These are phyloP conservation scores for Trichoderma sp. DNA, from an alignment of 2,329 filamentous ascomycete genomes.

Conservation along the genomic window DNA sequence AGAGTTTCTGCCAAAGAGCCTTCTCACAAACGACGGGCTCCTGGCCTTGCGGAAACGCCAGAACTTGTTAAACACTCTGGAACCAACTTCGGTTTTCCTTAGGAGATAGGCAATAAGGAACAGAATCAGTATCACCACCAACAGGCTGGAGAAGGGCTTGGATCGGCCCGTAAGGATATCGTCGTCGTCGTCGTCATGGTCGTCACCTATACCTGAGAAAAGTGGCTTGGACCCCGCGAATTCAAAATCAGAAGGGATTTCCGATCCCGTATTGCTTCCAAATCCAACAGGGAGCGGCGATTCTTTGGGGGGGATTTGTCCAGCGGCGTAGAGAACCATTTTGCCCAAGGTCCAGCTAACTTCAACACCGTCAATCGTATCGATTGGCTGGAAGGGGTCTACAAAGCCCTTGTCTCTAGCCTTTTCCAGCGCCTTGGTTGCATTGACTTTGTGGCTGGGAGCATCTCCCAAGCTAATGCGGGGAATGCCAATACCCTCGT, in stretches of 20 bases:
- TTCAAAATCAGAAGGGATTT: slow-evolving; percentile 78
- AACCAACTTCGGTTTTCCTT: slow-evolving; percentile 75
- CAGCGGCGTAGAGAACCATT: slow-evolving; percentile 92
- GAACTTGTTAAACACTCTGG: slow-evolving; percentile 38
- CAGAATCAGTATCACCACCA: slow-evolving; percentile 78
- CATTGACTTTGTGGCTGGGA: slow-evolving; percentile 61
- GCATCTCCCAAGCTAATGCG: slow-evolving; percentile 76
- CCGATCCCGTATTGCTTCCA: slow-evolving; percentile 74
- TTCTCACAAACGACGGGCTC: slow-evolving; percentile 57
- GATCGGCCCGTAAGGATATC: slow-evolving; percentile 67
- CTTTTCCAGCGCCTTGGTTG: slow-evolving; percentile 69
- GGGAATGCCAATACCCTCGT: slow-evolving; percentile 94
- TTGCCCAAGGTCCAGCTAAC: slow-evolving; percentile 97
- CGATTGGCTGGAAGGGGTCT: slow-evolving; percentile 87
- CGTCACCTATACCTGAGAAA: slow-evolving; percentile 38
- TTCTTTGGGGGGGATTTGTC: slow-evolving; percentile 71
- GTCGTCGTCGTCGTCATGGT: slow-evolving; percentile 62
- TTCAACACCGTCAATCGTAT: slow-evolving; percentile 89
- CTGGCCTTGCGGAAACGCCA: slow-evolving; percentile 38
- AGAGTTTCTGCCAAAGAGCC: slow-evolving; percentile 65
- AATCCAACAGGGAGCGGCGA: slow-evolving; percentile 79
- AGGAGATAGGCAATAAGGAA: slow-evolving; percentile 72
- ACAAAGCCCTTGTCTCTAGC: slow-evolving; percentile 76
- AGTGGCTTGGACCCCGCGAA: slow-evolving; percentile 66
- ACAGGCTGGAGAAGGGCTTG: slow-evolving; percentile 71